Conservation (phyloP, 1,284 basidiomycete species). For the Xerocomus minutiporus region DNA sequence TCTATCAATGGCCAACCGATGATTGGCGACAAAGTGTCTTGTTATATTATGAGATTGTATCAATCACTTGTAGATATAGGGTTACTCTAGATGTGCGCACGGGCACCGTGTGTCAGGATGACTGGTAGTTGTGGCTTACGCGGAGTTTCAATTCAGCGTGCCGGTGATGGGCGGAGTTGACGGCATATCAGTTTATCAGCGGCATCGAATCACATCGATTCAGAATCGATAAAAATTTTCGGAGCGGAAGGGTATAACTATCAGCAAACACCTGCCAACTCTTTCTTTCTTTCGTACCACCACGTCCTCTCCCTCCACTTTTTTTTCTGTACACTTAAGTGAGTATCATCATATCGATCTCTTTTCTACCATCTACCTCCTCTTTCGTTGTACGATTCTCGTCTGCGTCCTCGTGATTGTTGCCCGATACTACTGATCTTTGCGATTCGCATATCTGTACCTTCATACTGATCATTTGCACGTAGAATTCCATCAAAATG, state of each 20-base stretch:
- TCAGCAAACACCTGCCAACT: slow-evolving; percentile 45
- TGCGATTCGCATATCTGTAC: slow-evolving; percentile 19
- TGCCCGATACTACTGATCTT: slow-evolving; percentile 24
- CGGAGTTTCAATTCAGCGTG: slow-evolving; percentile 20
- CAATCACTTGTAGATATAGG: neutral
- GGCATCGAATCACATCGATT: slow-evolving; percentile 47
- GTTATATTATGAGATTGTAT: slow-evolving; percentile 1
- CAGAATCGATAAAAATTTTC: slow-evolving; percentile 55
- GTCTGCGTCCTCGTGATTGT: slow-evolving; percentile 16
- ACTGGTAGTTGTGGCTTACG: neutral
- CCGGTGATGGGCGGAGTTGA: slow-evolving; percentile 29
- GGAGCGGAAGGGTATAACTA: slow-evolving; percentile 48
- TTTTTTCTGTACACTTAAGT: slow-evolving; percentile 46
- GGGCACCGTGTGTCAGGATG: neutral
- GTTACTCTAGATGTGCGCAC: neutral
- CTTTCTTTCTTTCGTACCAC: slow-evolving; percentile 46
- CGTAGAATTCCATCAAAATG: slow-evolving; percentile 64
- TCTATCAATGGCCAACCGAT: slow-evolving; percentile 18
- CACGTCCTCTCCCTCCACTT: slow-evolving; percentile 43
- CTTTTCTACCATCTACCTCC: slow-evolving; percentile 1
- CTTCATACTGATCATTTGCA: slow-evolving; percentile 25
- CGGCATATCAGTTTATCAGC: slow-evolving; percentile 40
- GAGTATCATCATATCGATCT: slow-evolving; percentile 22
- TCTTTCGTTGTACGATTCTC: neutral
- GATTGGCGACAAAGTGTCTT: slow-evolving; percentile 7